A percentile compares a stretch with the other conserved stretches of the same genome.
Conservation (phyloP, 2,329 filamentous ascomycete species). For the Pseudophaeomoniella oleicola region DNA sequence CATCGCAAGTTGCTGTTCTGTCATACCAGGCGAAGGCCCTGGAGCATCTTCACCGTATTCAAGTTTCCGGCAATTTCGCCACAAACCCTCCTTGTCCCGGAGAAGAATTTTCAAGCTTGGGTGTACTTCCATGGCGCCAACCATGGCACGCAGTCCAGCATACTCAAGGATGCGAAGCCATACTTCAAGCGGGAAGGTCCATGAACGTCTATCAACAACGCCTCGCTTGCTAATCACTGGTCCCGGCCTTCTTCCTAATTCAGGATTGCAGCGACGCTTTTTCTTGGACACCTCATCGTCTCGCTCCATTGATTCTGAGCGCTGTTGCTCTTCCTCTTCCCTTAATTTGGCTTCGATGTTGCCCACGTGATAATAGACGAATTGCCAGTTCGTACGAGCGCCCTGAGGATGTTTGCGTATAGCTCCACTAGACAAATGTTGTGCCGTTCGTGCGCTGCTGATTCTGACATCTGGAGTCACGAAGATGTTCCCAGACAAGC, state of each 20-base stretch:
- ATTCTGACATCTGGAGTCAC: not conserved
- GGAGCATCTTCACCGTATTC: slow-evolving; percentile 4
- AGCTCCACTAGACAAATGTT: not conserved
- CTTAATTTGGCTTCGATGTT: not conserved
- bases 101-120: not conserved
- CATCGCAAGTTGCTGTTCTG: slow-evolving; percentile 3
- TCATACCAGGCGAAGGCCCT: slow-evolving; percentile 5
- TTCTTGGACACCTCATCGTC: not conserved
- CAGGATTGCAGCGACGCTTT: not conserved
- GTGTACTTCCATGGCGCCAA: not conserved
- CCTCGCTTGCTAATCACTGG: not conserved
- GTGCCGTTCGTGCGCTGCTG: not conserved
- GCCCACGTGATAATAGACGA: not conserved
- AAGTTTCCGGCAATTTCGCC: slow-evolving; percentile 3
- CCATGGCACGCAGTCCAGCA: not conserved
- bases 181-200: not conserved
- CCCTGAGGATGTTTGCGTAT: not conserved
- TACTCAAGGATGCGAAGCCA: not conserved
- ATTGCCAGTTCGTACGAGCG: not conserved
- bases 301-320: too few relatives aligned
- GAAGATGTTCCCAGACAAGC: not conserved
- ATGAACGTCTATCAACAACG: not conserved
- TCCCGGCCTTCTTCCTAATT: not conserved
- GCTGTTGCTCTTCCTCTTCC: not conserved
- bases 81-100: not conserved